Conservation (phyloP, 257 asterid species). For the Jaltomata sinuosa region DNA sequence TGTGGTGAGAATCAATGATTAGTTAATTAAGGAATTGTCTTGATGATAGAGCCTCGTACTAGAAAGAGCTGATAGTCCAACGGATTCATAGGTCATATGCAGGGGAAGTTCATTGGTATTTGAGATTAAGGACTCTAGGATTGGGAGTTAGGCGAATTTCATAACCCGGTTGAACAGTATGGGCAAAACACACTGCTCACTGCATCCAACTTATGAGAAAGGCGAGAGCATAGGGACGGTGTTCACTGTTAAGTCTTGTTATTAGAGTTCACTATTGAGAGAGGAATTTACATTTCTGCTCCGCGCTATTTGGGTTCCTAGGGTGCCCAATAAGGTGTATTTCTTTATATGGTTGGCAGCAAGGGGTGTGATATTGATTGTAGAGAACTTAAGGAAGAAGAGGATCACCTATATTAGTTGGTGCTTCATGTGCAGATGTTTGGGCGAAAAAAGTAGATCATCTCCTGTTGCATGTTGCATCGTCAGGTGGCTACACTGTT, state of each 20-base stretch:
- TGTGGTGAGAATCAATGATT: neutral
- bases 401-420: neutral
- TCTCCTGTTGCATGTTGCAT: neutral
- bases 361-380: neutral
- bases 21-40: neutral
- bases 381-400: neutral
- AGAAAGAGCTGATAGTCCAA: neutral
- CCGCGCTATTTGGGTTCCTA: neutral
- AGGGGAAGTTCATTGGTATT: neutral
- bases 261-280: neutral
- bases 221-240: neutral
- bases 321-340: neutral
- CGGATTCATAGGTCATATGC: neutral
- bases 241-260: neutral
- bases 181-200: neutral
- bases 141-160: neutral
- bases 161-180: neutral
- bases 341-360: neutral
- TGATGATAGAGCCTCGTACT: neutral
- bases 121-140: neutral
- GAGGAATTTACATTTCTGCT: neutral
- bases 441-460: neutral
- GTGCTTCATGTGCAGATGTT: neutral
- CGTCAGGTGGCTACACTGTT: neutral
- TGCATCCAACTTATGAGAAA: neutral